Percentiles rank a stretch among this genome's conserved stretches.
Conservation (phyloP, 371 early-diverging fungal genomes). For the Apophysomyces trapeziformis region DNA sequence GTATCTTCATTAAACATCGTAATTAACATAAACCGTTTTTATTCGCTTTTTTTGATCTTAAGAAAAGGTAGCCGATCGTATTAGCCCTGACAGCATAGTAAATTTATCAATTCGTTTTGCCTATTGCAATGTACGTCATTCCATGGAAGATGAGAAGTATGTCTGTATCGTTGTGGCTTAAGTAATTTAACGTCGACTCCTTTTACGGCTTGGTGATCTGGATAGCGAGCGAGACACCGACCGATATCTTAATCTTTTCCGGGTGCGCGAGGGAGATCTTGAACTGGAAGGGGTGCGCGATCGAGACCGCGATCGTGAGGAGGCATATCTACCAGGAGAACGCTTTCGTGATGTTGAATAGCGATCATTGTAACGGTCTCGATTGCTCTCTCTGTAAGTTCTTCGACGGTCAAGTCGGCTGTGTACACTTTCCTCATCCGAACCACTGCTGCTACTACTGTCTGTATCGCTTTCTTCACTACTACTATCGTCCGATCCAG, state of each 20-base stretch:
- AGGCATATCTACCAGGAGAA: background rate
- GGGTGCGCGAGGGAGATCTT: background rate
- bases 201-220: conserved; percentile 7
- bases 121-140: no score
- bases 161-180: background rate
- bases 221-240: conserved; percentile 1
- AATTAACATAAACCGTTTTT: no score
- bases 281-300: background rate
- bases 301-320: conserved; percentile 1
- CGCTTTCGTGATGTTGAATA: background rate
- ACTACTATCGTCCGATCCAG: conserved; percentile 15
- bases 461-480: conserved; percentile 13
- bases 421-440: background rate
- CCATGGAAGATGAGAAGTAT: no score
- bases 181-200: background rate
- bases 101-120: background rate
- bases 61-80: background rate
- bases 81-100: background rate
- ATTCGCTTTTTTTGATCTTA: background rate
- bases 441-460: conserved; percentile 22
- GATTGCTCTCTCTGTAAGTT: background rate
- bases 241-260: background rate
- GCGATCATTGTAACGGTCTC: background rate
- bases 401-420: background rate
- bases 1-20: background rate